Evolutionary conservation across 2,329 filamentous ascomycete species (phyloP).

Genomic region (Ophiostoma pallidulum): DNA sequence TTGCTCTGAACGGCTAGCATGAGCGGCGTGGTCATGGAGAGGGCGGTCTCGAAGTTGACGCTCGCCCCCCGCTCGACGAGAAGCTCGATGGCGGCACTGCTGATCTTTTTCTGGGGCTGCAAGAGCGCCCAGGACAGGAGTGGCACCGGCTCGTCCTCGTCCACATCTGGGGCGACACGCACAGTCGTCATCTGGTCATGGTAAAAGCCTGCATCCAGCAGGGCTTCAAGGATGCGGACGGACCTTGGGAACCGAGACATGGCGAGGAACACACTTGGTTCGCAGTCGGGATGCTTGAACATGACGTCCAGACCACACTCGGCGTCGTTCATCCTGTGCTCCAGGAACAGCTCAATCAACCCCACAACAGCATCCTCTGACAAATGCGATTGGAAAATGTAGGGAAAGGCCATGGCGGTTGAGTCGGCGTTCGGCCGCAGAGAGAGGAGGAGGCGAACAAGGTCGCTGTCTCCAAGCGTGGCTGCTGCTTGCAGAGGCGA

Average conservation of each 20-base stretch:
- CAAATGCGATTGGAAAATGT: conserved; percentile 42
- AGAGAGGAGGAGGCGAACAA: conserved; percentile 41
- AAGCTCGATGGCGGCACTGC: conserved; percentile 46
- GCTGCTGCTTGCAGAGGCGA: conserved; percentile 46
- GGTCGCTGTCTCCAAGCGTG: conserved; percentile 37
- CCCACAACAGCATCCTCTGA: conserved; percentile 41
- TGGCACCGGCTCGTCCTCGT: conserved; percentile 42
- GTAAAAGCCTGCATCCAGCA: conserved; percentile 50
- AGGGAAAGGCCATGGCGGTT: conserved; percentile 44
- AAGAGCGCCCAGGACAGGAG: conserved; percentile 52
- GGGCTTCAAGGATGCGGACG: conserved; percentile 38
- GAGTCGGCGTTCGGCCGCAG: conserved; percentile 40
- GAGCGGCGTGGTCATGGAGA: conserved; percentile 47
- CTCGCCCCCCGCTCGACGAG: conserved; percentile 47
- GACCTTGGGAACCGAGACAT: conserved; percentile 47
- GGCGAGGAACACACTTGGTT: conserved; percentile 43
- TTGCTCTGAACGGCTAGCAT: conserved; percentile 49
- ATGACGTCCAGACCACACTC: conserved; percentile 42
- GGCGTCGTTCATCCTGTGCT: conserved; percentile 38
- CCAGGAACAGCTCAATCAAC: conserved; percentile 42
- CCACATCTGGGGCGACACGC: conserved; percentile 35
- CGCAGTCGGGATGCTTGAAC: conserved; percentile 31
- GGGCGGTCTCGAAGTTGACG: conserved; percentile 43
- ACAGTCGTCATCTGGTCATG: conserved; percentile 42
- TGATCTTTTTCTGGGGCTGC: conserved; percentile 54